phyloP scores from a whole-genome alignment of 2,329 filamentous ascomycete species.

The Aspergillus sp. region DNA sequence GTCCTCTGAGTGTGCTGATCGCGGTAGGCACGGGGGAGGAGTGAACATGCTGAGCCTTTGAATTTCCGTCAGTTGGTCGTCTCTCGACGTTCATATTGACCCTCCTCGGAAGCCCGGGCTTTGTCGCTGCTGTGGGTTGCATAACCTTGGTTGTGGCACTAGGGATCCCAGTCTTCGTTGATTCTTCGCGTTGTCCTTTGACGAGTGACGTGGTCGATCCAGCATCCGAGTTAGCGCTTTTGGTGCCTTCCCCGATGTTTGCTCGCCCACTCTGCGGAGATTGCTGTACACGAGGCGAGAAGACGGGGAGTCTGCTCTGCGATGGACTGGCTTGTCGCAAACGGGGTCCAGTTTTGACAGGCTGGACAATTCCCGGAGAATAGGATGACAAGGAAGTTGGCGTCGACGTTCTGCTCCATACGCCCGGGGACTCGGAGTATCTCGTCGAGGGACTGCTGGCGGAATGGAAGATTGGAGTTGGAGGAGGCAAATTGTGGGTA shows the following conservation, averaged over 20 bases:
- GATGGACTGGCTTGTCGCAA: conserved; percentile 37
- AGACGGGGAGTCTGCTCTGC: conserved; percentile 36
- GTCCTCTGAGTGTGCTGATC: conserved; percentile 10
- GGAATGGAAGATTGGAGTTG: conserved; percentile 38
- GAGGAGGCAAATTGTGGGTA: conserved; percentile 36
- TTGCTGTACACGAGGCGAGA: conserved; percentile 22
- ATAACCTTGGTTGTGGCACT: not conserved
- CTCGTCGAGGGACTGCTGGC: conserved; percentile 46
- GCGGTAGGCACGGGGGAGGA: not conserved
- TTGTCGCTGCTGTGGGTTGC: not conserved
- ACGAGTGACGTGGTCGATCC: conserved; percentile 7
- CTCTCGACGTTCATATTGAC: conserved; percentile 31
- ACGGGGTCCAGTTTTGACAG: conserved; percentile 36
- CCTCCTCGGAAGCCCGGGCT: conserved; percentile 34
- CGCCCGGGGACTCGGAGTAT: conserved; percentile 46
- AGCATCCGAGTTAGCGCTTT: not conserved
- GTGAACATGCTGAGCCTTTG: too few relatives aligned
- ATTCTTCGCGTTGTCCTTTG: conserved; percentile 1
- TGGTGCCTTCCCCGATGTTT: not conserved
- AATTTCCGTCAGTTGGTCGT: too few relatives aligned
- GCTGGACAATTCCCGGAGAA: conserved; percentile 46
- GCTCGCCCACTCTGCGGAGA: conserved; percentile 18
- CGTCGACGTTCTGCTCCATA: conserved; percentile 49
- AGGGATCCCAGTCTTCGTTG: not conserved
- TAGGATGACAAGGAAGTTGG: conserved; percentile 51